A percentile compares a stretch with the other conserved stretches of the same genome.
These are phyloP conservation scores for Rhynchospora tenuis DNA, from an alignment of 176 grass and related monocot species.

Conservation along the genomic window DNA sequence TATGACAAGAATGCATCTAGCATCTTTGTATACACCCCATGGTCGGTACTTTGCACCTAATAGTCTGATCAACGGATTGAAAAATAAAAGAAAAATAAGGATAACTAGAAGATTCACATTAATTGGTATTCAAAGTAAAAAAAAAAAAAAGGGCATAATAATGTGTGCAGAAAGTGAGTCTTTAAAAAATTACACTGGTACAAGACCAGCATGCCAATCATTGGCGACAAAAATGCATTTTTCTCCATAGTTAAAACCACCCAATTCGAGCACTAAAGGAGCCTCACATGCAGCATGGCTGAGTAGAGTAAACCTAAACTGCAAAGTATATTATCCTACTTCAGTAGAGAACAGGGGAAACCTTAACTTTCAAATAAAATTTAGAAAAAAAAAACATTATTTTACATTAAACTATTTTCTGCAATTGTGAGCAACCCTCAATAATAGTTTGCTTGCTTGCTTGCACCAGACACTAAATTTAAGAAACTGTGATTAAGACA, in stretches of 20 bases:
- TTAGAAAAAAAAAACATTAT: not conserved
- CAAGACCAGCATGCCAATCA: conserved; percentile 98
- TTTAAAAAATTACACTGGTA: conserved; percentile 64
- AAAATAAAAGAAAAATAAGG: not conserved
- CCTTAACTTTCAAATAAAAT: not conserved
- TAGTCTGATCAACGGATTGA: conserved; percentile 40
- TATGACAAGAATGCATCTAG: conserved; percentile 82
- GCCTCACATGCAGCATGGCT: conserved; percentile 89
- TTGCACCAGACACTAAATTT: not conserved
- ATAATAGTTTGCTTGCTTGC: not conserved
- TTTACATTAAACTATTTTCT: not conserved
- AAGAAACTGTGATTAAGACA: not conserved
- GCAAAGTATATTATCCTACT: conserved; percentile 26
- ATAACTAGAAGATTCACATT: not conserved
- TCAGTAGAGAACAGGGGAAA: conserved; percentile 12
- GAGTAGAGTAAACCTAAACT: conserved; percentile 93
- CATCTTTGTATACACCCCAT: conserved; percentile 87
- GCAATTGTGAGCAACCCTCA: not conserved
- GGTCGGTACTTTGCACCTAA: conserved; percentile 89
- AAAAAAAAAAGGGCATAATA: not conserved
- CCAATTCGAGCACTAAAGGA: conserved; percentile 85
- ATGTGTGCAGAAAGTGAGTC: not conserved
- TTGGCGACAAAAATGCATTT: conserved; percentile 89
- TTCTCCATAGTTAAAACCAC: conserved; percentile 87
- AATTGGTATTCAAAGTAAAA: not conserved